Base-by-base conservation (phyloP, 2,329 filamentous ascomycete genomes). In the Aspergillus felis region DNA sequence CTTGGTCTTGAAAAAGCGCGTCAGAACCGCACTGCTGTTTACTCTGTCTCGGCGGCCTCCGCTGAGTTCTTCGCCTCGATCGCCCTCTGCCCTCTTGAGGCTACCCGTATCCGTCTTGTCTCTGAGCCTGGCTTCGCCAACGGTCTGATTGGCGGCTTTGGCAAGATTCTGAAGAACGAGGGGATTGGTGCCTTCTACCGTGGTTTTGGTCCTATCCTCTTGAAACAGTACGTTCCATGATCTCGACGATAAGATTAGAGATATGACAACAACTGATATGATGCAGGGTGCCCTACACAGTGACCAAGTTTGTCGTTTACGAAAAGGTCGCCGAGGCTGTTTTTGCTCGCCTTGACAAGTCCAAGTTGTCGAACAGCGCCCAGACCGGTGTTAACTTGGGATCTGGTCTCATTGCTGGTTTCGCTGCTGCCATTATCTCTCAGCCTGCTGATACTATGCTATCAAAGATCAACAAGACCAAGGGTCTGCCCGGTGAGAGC, bases 381-480 rank as follows among this genome's bases (percentile, higher is more conserved):
- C 89, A 93, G 82, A 95, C 91, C 66, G 79, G 80, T 76, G 85
- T 90, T 81, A 94, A 95, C 85, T 83, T 95, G 69, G 85, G 89
- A 42, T 92, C 90, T 66, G 92, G 92, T 81, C 81, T 96, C 66
- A 84, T 92, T 57, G 92, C 92, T 55, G 84, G 92, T 83, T 91
- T 95, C 81, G 91, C 90, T 70, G 91, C 91, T 69, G 91, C 91
- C 74, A 76, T 93, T 69, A 84, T 95, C 75, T 95, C 91, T 63
- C 91, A 95, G 82, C 91, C 91, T 68, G 91, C 91, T 76, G 91
- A 95, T 78, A 95, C 91, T 74, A 95, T 95, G 91, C 87, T 95
- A 64, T 89, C 85, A 81, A 94, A 93, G 86, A 94, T 95, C 84
- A 95, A 95, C 89, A 94, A 94, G 89, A 91, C 89, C 80, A 87